Base-by-base conservation (phyloP, 1,284 basidiomycete genomes). In the Chalciporus sp. region DNA sequence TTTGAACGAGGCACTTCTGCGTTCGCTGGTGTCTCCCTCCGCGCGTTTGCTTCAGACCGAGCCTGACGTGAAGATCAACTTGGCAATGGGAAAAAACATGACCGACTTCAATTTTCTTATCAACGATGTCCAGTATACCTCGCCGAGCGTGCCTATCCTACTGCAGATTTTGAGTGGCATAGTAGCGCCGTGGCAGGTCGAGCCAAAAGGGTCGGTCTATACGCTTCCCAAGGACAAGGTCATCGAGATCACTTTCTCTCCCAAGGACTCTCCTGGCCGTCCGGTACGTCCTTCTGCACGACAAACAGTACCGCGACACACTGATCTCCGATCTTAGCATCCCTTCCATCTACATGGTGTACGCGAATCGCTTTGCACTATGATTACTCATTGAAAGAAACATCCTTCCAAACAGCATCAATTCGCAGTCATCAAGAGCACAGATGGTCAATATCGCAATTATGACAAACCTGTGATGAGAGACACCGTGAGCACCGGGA, bases 141-240 rank as follows among this genome's bases (percentile, higher is more conserved):
- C 76, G 10, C 78, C 77, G 0, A 69, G 57, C 4, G 66, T 70
- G 1, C 78, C 77, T 1, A 73, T 78, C 0, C 66, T 80, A 20
- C 66, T 82, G 10, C 79, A 82, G 52, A 73, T 81, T 40, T 56
- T 81, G 35, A 76, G 74, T 53, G 78, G 78, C 5, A 64, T 70
- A 0, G 56, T 63, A 40, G 60, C 66, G 6, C 70, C 75, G 28
- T 64, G 67, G 29, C 64, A 73, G n/a, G 62, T 81, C 42, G 68
- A 78, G 9, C 77, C 77, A 3, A 43, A 52, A 8, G 76, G 73
- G 4, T 72, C 69, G 16, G 69, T 80, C 2, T 77, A 75, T 55
- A 55, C 58, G 5, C 61, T 81, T 1, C 74, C 74, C 3, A 59
- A 53, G 3, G 74, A 78, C 57, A 71, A 72, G 45, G 66, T 70